Evolutionary conservation across 108 stramenopile genomes (phyloP).

Genomic region (Cyclotella sp.): DNA sequence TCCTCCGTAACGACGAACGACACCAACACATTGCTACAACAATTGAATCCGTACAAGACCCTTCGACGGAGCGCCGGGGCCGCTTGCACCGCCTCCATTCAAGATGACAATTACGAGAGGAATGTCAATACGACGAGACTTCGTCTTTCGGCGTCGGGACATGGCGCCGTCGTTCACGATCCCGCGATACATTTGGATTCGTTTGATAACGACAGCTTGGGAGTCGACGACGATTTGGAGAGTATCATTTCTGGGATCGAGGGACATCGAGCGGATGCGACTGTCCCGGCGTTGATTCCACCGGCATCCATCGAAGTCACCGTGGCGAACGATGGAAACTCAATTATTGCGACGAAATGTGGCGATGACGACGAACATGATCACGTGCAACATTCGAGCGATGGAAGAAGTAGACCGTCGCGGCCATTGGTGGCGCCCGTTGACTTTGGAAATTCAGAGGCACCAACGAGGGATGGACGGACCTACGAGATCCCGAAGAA

Average conservation of each 20-base stretch:
- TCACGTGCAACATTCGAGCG: no score
- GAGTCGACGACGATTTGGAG: conserved; percentile 20
- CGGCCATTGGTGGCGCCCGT: neutral
- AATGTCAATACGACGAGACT: neutral
- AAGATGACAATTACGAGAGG: conserved; percentile 9
- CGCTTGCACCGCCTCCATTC: neutral
- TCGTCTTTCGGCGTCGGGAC: neutral
- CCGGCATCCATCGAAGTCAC: neutral
- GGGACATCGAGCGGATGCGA: neutral
- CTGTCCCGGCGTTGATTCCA: neutral
- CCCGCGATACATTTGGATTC: neutral
- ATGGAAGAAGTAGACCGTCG: neutral
- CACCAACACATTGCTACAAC: conserved; percentile 12
- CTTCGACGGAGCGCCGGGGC: neutral
- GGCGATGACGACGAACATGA: no score
- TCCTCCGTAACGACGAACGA: conserved; percentile 7
- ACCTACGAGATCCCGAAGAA: neutral
- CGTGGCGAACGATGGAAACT: neutral
- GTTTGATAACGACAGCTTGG: neutral
- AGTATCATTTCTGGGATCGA: conserved; percentile 33
- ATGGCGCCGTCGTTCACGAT: neutral
- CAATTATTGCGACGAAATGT: neutral
- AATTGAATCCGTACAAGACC: conserved; percentile 21
- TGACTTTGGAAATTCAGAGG: conserved; percentile 3
- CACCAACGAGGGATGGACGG: neutral